Percentiles rank a stretch among this genome's conserved stretches.
Evolutionary conservation across 2,329 filamentous ascomycete genomes (phyloP).

Genomic region (Ceratocystis huliohia): DNA sequence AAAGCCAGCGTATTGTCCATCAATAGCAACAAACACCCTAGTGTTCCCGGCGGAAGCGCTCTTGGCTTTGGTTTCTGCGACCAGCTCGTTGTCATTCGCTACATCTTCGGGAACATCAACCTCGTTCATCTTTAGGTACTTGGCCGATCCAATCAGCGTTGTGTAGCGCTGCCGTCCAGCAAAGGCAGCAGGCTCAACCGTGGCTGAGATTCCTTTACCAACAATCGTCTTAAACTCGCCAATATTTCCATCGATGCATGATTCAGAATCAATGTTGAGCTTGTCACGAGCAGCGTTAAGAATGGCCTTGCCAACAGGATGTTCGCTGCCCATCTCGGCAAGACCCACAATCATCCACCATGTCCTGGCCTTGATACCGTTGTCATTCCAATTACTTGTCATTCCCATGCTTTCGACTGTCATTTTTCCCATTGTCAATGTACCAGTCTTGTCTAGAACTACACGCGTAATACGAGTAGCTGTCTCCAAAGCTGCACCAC

Average conservation of each 20-base stretch:
- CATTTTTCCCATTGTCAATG: conserved; percentile 90
- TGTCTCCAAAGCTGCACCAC: conserved; percentile 79
- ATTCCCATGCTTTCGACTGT: conserved; percentile 64
- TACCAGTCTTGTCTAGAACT: conserved; percentile 92
- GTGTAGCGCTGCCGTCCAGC: conserved; percentile 50
- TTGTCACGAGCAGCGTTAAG: conserved; percentile 61
- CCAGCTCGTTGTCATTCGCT: conserved; percentile 47
- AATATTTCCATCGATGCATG: conserved; percentile 66
- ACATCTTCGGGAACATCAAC: conserved; percentile 53
- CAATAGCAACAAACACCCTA: conserved; percentile 81
- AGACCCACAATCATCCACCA: conserved; percentile 97
- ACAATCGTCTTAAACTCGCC: conserved; percentile 75
- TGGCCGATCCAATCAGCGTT: conserved; percentile 72
- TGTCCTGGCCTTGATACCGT: conserved; percentile 54
- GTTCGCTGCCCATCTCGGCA: conserved; percentile 91
- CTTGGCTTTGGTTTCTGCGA: conserved; percentile 28
- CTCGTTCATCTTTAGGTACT: conserved; percentile 59
- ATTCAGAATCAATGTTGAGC: conserved; percentile 59
- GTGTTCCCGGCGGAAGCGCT: conserved; percentile 57
- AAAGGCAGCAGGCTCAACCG: conserved; percentile 51
- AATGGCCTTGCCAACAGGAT: conserved; percentile 87
- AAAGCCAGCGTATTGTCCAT: conserved; percentile 66
- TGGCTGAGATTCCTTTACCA: conserved; percentile 71
- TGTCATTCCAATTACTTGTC: conserved; percentile 54
- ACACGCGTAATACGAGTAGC: conserved; percentile 83